Evolutionary conservation across 129 eudicot genomes (phyloP), one percentile per base, ranked within the genome.

Genomic region (Calendula officinalis): DNA sequence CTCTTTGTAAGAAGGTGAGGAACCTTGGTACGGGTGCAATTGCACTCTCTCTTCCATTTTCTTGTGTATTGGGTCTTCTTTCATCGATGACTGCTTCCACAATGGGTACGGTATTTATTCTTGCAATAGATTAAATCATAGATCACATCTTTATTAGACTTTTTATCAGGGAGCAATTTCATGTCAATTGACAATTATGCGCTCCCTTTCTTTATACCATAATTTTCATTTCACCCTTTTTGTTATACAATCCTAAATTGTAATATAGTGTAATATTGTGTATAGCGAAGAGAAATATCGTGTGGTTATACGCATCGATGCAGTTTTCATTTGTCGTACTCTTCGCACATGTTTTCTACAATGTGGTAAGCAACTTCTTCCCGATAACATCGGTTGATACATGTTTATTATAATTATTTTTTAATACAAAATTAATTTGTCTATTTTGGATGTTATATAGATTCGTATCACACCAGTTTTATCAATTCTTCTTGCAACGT

Each of bases 31-130:
- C 87, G 5, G 82, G 85, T 66, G 98, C 98, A 64, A 85, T 88
- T 41, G 95, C 95, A 12, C 74, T 91, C 45, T 83, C 98, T 52
- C 89, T 91, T 76, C 98, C 98, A 7, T 88, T 91, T 83, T 91
- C 98, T 52, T 91, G 96, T 58, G 83, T 83, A 7, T 75, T 91
- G 53, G 98, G 96, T 56, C 95, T 91, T 62, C 83, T 91, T 13
- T 58, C 96, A 61, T 85, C 96, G 17, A 78, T 88, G 91, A 83
- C 96, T 44, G 64, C 98, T 60, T 91, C 96, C 71, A 84, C 95
- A 49, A 88, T 91, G 98, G 98, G 98, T 91, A 81, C 52, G 72
- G 56, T 51, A 53, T 38, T 58, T 53, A 22, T 41, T 62, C 39
- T 36, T 7, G 10, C 3, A 5, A 39, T 38, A 22, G 10, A 37